Evolutionary conservation across 2,329 filamentous ascomycete species (phyloP).

Genomic region (Aspergillus fumigatiaffinis): DNA sequence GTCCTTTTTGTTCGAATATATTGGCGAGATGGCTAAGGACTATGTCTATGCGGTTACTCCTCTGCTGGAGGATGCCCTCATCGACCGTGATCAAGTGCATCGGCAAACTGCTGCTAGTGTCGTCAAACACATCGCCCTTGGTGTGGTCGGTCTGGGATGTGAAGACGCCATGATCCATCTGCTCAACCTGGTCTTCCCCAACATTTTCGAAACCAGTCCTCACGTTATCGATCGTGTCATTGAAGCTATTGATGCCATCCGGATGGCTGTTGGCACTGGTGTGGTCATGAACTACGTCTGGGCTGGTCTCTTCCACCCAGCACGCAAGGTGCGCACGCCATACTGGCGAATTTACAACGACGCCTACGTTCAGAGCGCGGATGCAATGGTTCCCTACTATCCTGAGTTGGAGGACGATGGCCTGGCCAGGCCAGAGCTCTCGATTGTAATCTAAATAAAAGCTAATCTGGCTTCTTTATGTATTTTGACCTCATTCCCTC

Average conservation of each 20-base stretch:
- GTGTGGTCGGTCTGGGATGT: conserved; percentile 94
- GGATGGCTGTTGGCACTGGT: conserved; percentile 88
- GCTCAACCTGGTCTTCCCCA: conserved; percentile 92
- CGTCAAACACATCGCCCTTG: conserved; percentile 95
- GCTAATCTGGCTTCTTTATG: conserved; percentile 36
- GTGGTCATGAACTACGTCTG: conserved; percentile 97
- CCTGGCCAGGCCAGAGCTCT: conserved; percentile 73
- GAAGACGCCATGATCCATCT: conserved; percentile 98
- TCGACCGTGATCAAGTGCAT: conserved; percentile 97
- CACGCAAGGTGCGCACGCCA: conserved; percentile 85
- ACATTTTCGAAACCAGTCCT: conserved; percentile 94
- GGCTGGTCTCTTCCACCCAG: conserved; percentile 95
- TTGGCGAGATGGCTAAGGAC: conserved; percentile 99
- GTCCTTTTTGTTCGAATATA: conserved; percentile 97
- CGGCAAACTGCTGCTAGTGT: conserved; percentile 93
- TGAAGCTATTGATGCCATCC: conserved; percentile 93
- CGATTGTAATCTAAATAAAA: conserved; percentile 66
- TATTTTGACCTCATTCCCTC: conserved; percentile 2
- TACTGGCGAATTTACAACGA: conserved; percentile 98
- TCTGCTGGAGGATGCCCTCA: conserved; percentile 90
- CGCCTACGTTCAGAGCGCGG: conserved; percentile 88
- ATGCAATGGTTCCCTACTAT: conserved; percentile 96
- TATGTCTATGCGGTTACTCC: conserved; percentile 98
- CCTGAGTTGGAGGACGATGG: conserved; percentile 79
- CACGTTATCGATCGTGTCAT: conserved; percentile 98